Evolutionary conservation across 2,329 filamentous ascomycete genomes (phyloP).

Genomic region (Verticillium klebahnii): DNA sequence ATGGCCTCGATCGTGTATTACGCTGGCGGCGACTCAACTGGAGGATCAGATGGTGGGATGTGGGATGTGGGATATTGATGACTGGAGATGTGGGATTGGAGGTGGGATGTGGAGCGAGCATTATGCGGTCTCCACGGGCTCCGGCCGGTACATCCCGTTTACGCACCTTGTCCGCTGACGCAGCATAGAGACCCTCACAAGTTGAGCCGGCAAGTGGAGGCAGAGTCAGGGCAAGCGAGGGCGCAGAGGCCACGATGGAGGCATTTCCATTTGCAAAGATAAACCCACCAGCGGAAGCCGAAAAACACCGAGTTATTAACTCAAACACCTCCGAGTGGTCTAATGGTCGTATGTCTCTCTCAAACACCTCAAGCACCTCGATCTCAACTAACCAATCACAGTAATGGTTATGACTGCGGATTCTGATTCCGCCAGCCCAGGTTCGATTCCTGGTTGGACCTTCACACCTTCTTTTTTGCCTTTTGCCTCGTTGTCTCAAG

Average conservation of each 20-base stretch:
- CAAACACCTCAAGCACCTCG: neutral
- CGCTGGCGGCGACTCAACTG: no score
- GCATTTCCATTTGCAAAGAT: neutral
- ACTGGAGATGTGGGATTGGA: neutral
- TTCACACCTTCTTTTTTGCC: neutral
- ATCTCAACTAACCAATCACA: neutral
- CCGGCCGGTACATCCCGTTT: neutral
- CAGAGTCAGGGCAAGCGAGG: no score
- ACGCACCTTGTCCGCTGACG: neutral
- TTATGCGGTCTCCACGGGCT: neutral
- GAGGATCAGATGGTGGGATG: neutral
- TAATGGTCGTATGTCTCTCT: neutral
- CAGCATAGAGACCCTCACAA: neutral
- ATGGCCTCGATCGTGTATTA: neutral
- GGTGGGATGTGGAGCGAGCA: neutral
- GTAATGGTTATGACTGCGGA: constrained; percentile 2
- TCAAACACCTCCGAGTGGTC: neutral
- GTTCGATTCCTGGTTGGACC: constrained; percentile 4
- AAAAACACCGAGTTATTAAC: neutral
- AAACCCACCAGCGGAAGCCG: neutral
- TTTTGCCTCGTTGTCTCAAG: no score
- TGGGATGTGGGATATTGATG: neutral
- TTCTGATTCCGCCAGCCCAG: constrained; percentile 3
- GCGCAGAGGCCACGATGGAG: neutral
- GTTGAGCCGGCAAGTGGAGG: no score